Conservation (phyloP, 768 basidiomycete species). For the Kwoniella dejecticola region DNA sequence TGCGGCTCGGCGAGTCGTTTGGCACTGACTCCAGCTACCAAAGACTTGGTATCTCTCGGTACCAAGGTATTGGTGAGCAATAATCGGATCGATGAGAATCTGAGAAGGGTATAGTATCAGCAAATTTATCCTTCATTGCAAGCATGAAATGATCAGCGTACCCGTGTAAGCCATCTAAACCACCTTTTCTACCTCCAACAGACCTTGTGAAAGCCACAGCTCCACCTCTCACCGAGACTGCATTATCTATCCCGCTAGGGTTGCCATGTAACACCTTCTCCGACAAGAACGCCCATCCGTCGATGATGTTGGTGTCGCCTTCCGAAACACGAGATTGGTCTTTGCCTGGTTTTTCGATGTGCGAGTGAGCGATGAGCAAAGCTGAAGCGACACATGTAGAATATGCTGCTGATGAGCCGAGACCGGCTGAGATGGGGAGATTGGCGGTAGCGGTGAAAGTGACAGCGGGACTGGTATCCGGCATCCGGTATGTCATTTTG, state of each 20-base stretch:
- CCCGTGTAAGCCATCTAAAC: slow-evolving; percentile 85
- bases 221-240: slow-evolving; percentile 87
- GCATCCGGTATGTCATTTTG: neutral
- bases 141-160: slow-evolving; percentile 61
- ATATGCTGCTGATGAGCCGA: slow-evolving; percentile 95
- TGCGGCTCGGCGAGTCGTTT: slow-evolving; percentile 69
- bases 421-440: slow-evolving; percentile 89
- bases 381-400: slow-evolving; percentile 82
- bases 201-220: slow-evolving; percentile 85
- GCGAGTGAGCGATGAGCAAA: slow-evolving; percentile 72
- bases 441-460: slow-evolving; percentile 82
- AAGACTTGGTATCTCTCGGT: slow-evolving; percentile 87
- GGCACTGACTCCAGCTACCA: slow-evolving; percentile 84
- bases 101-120: slow-evolving; percentile 47
- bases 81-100: slow-evolving; percentile 88
- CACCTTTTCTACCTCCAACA: slow-evolving; percentile 71
- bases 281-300: slow-evolving; percentile 88
- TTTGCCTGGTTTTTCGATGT: slow-evolving; percentile 58
- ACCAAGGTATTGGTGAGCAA: slow-evolving; percentile 90
- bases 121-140: neutral
- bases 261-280: slow-evolving; percentile 98
- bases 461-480: slow-evolving; percentile 58
- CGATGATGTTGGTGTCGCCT: slow-evolving; percentile 73
- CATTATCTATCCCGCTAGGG: slow-evolving; percentile 96
- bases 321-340: slow-evolving; percentile 64